These are phyloP conservation scores for Acer saccharum DNA, from an alignment of 345 rosid species.

Conservation along the genomic window DNA sequence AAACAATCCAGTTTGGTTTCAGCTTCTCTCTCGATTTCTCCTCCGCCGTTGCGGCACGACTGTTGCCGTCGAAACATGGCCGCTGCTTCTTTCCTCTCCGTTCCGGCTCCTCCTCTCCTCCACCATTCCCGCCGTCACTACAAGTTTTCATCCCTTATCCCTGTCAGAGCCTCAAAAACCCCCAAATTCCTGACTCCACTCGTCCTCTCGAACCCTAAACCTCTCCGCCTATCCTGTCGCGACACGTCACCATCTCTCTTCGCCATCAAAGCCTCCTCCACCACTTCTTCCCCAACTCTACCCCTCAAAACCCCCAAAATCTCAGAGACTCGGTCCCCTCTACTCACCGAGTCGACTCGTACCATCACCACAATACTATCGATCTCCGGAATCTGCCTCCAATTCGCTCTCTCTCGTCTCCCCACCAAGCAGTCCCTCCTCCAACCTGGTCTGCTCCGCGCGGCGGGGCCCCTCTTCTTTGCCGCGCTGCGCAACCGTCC, in stretches of 20 bases:
- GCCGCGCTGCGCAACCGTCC: conserved; percentile 60
- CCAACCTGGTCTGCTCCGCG: conserved; percentile 22
- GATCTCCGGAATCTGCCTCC: conserved; percentile 26
- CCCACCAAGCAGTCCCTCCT: conserved; percentile 27
- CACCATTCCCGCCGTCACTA: background rate
- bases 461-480: conserved; percentile 61
- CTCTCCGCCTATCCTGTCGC: background rate
- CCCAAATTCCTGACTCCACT: background rate
- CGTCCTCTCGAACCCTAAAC: conserved; percentile 5
- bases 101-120: conserved; percentile 23
- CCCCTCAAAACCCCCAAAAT: background rate
- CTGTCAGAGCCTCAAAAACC: background rate
- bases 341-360: conserved; percentile 43
- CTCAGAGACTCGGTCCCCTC: conserved; percentile 12
- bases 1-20: too few relatives aligned
- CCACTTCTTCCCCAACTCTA: background rate
- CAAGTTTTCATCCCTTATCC: conserved; percentile 6
- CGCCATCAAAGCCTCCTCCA: conserved; percentile 15
- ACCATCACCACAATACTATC: conserved; percentile 43
- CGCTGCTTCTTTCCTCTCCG: background rate
- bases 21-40: too few relatives aligned
- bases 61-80: background rate
- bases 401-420: conserved; percentile 31
- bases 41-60: background rate
- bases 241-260: background rate